Conservation (phyloP, 129 eudicot species). For the Flaveria linearis region DNA sequence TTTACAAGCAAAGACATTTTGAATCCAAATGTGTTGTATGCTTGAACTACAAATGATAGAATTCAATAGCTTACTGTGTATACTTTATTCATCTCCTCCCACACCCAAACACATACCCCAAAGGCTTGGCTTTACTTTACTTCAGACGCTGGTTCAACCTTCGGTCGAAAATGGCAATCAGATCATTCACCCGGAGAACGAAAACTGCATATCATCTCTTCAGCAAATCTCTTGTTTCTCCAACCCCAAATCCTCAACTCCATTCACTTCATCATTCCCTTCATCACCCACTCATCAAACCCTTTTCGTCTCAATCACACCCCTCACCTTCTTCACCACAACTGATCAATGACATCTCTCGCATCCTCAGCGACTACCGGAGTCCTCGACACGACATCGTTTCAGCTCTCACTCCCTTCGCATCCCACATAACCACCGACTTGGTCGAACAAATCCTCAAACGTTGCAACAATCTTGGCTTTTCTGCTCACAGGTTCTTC, state of each 20-base stretch:
- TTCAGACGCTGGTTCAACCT: background rate
- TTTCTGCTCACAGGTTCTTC: conserved; percentile 82
- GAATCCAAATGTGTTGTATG: no score
- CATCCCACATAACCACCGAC: conserved; percentile 45
- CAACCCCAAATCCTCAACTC: background rate
- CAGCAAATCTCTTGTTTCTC: conserved; percentile 12
- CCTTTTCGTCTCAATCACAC: conserved; percentile 14
- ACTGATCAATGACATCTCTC: conserved; percentile 63
- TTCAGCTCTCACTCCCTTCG: conserved; percentile 65
- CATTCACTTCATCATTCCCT: background rate
- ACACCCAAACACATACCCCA: no score
- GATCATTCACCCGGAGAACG: conserved; percentile 27
- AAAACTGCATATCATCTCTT: conserved; percentile 26
- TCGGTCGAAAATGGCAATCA: conserved; percentile 36
- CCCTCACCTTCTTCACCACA: conserved; percentile 36
- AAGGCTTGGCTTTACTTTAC: background rate
- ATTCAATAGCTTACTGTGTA: no score
- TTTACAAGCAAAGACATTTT: no score
- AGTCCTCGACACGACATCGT: conserved; percentile 75
- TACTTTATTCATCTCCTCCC: no score
- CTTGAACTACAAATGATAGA: no score
- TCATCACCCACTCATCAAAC: conserved; percentile 5
- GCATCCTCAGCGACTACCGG: conserved; percentile 80
- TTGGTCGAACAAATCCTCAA: conserved; percentile 77
- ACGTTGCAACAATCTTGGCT: conserved; percentile 75